phyloP scores from a whole-genome alignment of 768 basidiomycete genomes.

The Lactifluus hygrophoroides region DNA sequence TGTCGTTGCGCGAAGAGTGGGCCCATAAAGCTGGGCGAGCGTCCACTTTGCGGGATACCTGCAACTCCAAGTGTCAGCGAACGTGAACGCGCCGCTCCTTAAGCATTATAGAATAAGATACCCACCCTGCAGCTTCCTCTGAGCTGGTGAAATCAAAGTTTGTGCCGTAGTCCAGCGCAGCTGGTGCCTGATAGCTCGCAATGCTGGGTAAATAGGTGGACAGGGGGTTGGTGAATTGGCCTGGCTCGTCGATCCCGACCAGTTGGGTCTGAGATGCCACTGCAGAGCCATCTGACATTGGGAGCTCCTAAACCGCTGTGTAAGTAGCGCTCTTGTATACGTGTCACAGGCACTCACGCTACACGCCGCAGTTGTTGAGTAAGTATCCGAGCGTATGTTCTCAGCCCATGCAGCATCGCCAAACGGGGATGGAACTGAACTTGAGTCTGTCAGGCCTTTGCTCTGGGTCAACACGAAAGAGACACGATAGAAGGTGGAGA shows the following conservation, averaged over 20 bases:
- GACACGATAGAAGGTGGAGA: background rate
- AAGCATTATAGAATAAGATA: background rate
- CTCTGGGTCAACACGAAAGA: too few relatives aligned
- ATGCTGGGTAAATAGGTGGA: too few relatives aligned
- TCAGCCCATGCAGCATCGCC: background rate
- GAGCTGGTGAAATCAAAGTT: background rate
- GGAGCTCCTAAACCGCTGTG: background rate
- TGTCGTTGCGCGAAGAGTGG: background rate
- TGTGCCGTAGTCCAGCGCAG: background rate
- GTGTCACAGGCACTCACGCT: background rate
- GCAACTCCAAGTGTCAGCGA: too few relatives aligned
- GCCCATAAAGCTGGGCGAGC: background rate
- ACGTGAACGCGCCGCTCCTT: background rate
- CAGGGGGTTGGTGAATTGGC: accelerated
- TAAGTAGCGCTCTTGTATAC: background rate
- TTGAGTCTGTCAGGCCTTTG: background rate
- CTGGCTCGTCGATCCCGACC: background rate
- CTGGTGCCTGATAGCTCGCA: background rate
- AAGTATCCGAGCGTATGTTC: background rate
- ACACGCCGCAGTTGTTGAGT: background rate
- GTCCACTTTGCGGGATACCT: too few relatives aligned
- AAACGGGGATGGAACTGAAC: background rate
- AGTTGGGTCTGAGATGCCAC: background rate
- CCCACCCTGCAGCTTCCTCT: too few relatives aligned
- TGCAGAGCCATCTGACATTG: background rate